Percentiles rank a stretch among this genome's conserved stretches.
These are phyloP conservation scores for Raphidocelis subcapitata DNA, from an alignment of 139 green algal genomes.

Conservation along the genomic window DNA sequence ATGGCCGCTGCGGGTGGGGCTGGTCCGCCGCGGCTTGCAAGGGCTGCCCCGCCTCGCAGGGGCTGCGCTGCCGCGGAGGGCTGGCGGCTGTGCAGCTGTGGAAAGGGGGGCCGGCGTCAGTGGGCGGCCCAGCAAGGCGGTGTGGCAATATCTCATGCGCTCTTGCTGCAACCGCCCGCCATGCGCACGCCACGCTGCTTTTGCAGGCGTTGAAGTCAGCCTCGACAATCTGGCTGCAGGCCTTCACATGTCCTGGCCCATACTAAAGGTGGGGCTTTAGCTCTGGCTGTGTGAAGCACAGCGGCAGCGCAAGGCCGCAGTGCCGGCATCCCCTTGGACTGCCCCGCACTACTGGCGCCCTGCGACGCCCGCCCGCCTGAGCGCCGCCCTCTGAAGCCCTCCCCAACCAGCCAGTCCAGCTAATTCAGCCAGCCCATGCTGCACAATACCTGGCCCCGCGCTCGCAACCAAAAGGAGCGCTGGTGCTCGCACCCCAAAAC, in stretches of 20 bases:
- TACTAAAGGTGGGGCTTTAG: background rate
- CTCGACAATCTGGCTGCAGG: conserved; percentile 8
- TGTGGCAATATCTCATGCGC: background rate
- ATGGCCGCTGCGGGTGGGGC: conserved; percentile 20
- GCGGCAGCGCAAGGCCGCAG: background rate
- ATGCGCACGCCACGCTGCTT: too few relatives aligned
- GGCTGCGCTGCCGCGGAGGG: background rate
- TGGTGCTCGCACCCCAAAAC: background rate
- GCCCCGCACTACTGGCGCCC: too few relatives aligned
- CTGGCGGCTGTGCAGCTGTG: background rate
- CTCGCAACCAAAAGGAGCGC: background rate
- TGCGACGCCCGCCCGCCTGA: too few relatives aligned
- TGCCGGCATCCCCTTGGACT: too few relatives aligned
- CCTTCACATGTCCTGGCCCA: conserved; percentile 22
- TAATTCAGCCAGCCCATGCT: too few relatives aligned
- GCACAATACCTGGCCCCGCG: too few relatives aligned
- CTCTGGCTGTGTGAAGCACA: background rate
- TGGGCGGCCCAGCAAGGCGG: background rate
- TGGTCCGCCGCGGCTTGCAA: background rate
- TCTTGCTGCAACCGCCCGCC: background rate
- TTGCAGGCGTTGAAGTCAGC: conserved; percentile 21
- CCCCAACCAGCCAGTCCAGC: too few relatives aligned
- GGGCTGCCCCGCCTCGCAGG: background rate
- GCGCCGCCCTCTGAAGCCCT: too few relatives aligned
- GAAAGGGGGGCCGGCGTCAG: background rate